Evolutionary conservation across 139 green algal species (phyloP), one percentile per base, ranked within the genome.

Genomic region (Picochlorum sp.): DNA sequence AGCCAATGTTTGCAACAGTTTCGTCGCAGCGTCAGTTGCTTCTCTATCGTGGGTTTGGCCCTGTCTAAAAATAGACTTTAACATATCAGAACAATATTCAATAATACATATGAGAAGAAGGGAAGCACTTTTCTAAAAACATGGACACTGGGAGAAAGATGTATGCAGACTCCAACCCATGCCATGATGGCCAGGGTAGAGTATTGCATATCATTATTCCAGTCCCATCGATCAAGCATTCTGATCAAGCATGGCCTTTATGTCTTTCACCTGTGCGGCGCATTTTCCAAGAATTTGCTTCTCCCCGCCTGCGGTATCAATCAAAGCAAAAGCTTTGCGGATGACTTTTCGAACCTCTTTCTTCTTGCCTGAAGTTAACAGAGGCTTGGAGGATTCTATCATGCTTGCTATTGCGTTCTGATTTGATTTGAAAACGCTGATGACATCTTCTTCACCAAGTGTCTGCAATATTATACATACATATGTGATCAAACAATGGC

Each of bases 1-100:
- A 0, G 72, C 74, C 18, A 95, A 72, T 23, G 83, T 74, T 54
- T 92, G 81, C 55, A 97, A 73, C 44, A 93, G 73, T 20, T 37
- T 49, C 26, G 92, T 82, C 60, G 60, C 31, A 34, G 47, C 60
- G 34, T 65, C 49, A 55, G 24, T 16, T 47, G 9, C 47, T 28
- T 34, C 34, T 30, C 28, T 66, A 21, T 54, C 47, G n/a, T 20
- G 16, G 47, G 8, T 54, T 21, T 41, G 34, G 34, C 47, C 47
- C 15, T 67, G 41, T n/a, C 14, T 57, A n/a, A 58, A 59, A 8
- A 61, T 21, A 21, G 47, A 54, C 11, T 54, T 55, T 47, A 51
- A 69, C 55, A 10, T 38, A 9, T 23, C 52, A 21, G 18, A 30
- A 30, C 28, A 30, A 30, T 30, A 30, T 30, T 30, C 28, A 30